Evolutionary conservation across 352 stramenopile species (phyloP).

Genomic region (Globisporangium nunn): DNA sequence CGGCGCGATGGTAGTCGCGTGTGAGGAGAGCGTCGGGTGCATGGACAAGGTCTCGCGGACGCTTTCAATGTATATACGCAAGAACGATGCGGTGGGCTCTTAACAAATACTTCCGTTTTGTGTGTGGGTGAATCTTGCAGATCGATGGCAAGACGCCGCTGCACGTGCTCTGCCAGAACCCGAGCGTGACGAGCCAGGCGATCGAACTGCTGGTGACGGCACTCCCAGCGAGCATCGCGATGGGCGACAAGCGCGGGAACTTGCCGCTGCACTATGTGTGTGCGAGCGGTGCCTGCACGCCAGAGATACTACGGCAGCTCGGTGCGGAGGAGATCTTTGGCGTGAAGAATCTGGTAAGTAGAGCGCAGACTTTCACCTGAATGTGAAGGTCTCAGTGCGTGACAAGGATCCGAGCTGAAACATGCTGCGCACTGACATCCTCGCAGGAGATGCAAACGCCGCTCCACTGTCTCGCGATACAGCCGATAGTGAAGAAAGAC

Average conservation of each 20-base stretch:
- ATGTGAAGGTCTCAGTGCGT: neutral
- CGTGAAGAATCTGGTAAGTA: constrained; percentile 31
- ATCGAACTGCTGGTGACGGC: constrained; percentile 24
- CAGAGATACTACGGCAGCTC: constrained; percentile 38
- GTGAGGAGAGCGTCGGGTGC: constrained; percentile 21
- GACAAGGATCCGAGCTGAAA: too few relatives aligned
- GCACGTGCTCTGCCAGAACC: constrained; percentile 46
- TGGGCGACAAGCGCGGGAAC: constrained; percentile 35
- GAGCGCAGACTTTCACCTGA: neutral
- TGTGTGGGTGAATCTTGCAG: neutral
- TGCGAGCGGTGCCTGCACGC: constrained; percentile 28
- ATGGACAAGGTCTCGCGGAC: constrained; percentile 30
- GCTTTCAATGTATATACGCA: neutral
- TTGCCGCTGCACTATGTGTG: constrained; percentile 52
- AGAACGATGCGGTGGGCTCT: neutral
- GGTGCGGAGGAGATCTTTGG: constrained; percentile 22
- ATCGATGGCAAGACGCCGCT: constrained; percentile 40
- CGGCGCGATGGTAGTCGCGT: constrained; percentile 35
- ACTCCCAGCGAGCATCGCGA: constrained; percentile 23
- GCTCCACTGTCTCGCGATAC: constrained; percentile 34
- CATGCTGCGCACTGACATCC: neutral
- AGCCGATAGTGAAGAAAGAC: constrained; percentile 20
- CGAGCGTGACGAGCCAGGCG: constrained; percentile 31
- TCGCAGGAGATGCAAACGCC: constrained; percentile 32
- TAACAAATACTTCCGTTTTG: neutral